phyloP scores from a whole-genome alignment of 2,329 filamentous ascomycete species.

The Endoconidiophora laricicola region DNA sequence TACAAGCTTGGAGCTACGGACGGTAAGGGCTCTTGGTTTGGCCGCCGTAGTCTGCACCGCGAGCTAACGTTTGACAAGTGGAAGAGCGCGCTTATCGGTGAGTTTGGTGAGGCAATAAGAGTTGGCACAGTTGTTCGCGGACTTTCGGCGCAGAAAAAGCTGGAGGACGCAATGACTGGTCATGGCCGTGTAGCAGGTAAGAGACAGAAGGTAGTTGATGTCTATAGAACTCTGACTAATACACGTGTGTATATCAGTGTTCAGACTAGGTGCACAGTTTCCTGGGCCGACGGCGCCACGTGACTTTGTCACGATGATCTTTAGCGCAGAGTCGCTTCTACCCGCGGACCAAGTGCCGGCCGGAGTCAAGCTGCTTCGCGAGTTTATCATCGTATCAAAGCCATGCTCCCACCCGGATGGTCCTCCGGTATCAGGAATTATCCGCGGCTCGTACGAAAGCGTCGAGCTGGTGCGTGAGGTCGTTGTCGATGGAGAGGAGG shows the following conservation, averaged over 20 bases:
- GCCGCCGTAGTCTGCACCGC: constrained; percentile 65
- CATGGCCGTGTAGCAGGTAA: constrained; percentile 7
- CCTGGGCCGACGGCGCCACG: constrained; percentile 74
- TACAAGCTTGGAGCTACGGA: constrained; percentile 70
- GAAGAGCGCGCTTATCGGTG: constrained; percentile 57
- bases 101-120: constrained; percentile 56
- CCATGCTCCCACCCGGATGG: constrained; percentile 65
- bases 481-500: not conserved
- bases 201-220: constrained; percentile 28
- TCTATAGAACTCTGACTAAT: not conserved
- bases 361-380: constrained; percentile 30
- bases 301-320: constrained; percentile 69
- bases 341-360: not conserved
- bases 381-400: constrained; percentile 77
- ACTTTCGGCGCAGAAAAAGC: constrained; percentile 61
- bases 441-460: constrained; percentile 76
- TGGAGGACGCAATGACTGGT: constrained; percentile 40
- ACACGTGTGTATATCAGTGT: constrained; percentile 36
- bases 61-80: constrained; percentile 62
- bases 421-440: constrained; percentile 52
- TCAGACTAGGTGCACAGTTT: constrained; percentile 75
- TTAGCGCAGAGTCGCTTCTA: constrained; percentile 29
- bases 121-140: constrained; percentile 65
- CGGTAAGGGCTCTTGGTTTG: constrained; percentile 79
- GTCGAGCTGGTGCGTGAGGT: constrained; percentile 78